phyloP scores from a whole-genome alignment of 148 eudicot genomes.

The Diospyros lotus region DNA sequence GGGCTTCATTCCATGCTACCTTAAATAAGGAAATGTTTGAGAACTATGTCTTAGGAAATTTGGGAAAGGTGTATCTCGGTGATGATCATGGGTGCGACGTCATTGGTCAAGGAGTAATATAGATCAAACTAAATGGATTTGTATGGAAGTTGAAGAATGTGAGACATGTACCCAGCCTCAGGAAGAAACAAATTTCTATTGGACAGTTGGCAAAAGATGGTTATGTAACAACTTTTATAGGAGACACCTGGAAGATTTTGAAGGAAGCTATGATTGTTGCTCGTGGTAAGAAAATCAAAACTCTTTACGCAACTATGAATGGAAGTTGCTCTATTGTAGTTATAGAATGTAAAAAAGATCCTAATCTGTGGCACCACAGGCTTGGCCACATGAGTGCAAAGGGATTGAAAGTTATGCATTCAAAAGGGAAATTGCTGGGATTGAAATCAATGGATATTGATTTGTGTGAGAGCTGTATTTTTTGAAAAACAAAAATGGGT shows the following conservation, averaged over 20 bases:
- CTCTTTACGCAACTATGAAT: not conserved
- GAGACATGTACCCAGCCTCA: not conserved
- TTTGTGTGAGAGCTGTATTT: too few species aligned
- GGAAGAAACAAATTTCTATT: not conserved
- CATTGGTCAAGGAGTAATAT: not conserved
- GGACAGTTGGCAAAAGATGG: not conserved
- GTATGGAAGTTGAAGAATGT: not conserved
- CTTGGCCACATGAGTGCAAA: constrained; percentile 6
- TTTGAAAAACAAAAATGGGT: too few species aligned
- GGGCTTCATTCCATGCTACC: constrained; percentile 1
- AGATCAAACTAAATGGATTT: not conserved
- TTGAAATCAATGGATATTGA: too few species aligned
- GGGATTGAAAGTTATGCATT: constrained; percentile 6
- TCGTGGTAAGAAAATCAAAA: not conserved
- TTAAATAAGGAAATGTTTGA: not conserved
- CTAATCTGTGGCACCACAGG: constrained; percentile 3
- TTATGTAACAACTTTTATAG: not conserved
- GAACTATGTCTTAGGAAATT: not conserved
- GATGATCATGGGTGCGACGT: not conserved
- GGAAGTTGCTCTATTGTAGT: not conserved
- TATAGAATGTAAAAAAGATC: not conserved
- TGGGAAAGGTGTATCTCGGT: not conserved
- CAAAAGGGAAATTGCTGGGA: too few species aligned
- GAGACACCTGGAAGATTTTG: not conserved
- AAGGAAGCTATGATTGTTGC: not conserved